Percentiles rank a stretch among this genome's conserved stretches.
Conservation (phyloP, 495 filamentous ascomycete genomes). For the Tetracladium setigerum region DNA sequence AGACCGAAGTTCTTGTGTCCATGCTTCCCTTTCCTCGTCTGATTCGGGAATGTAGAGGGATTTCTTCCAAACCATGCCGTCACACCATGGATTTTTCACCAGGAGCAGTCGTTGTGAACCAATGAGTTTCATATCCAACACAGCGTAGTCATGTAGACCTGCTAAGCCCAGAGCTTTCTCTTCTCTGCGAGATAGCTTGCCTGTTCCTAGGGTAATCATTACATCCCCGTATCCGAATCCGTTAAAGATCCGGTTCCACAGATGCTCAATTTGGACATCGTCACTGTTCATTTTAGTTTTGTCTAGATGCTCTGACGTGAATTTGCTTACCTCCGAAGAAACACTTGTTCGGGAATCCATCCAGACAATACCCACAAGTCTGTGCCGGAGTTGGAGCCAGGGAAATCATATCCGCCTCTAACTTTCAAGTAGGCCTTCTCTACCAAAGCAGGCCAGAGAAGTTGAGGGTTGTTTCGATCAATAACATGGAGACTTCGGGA, state of each 20-base stretch:
- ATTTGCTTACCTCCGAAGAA: constrained; percentile 57
- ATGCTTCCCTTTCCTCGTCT: not conserved
- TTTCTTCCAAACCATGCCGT: constrained; percentile 63
- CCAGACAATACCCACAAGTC: constrained; percentile 86
- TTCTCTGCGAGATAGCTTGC: constrained; percentile 62
- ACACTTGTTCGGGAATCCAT: constrained; percentile 96
- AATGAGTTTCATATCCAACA: constrained; percentile 68
- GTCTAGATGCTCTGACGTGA: not conserved
- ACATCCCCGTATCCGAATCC: constrained; percentile 75
- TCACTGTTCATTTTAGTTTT: constrained; percentile 32
- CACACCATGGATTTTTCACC: constrained; percentile 94
- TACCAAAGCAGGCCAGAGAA: constrained; percentile 87
- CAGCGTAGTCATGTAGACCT: constrained; percentile 89
- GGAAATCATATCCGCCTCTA: constrained; percentile 93
- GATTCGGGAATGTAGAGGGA: not conserved
- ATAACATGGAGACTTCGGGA: constrained; percentile 74
- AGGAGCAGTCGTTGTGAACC: constrained; percentile 59
- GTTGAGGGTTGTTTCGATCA: constrained; percentile 66
- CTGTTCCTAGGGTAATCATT: constrained; percentile 84
- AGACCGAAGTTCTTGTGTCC: constrained; percentile 10
- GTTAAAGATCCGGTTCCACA: constrained; percentile 73
- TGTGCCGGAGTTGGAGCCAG: constrained; percentile 95
- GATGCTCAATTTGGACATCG: constrained; percentile 61
- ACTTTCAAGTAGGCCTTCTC: constrained; percentile 99
- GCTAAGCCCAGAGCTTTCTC: constrained; percentile 75